phyloP scores from a whole-genome alignment of 768 basidiomycete species.

The Kwoniella pini region DNA sequence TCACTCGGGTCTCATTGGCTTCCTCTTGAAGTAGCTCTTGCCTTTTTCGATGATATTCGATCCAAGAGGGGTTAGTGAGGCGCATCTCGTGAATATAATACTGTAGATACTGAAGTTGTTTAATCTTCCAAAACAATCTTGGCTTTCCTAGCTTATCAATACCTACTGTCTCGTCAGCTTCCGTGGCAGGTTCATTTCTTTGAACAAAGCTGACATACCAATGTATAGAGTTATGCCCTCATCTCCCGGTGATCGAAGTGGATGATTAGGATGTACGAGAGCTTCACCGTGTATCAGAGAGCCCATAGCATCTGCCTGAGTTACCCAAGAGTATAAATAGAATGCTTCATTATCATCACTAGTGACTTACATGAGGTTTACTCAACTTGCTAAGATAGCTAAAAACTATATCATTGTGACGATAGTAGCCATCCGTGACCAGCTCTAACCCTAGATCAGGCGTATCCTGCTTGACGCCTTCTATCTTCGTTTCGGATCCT shows the following conservation, averaged over 20 bases:
- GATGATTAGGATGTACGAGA: slow-evolving; percentile 39
- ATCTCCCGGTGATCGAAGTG: slow-evolving; percentile 27
- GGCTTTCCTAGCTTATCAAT: slow-evolving; percentile 17
- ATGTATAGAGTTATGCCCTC: slow-evolving; percentile 35
- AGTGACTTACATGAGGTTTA: slow-evolving; percentile 35
- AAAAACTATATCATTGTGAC: slow-evolving; percentile 34
- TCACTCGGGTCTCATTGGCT: neutral
- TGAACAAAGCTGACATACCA: slow-evolving; percentile 28
- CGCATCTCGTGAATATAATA: slow-evolving; percentile 47
- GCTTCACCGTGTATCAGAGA: slow-evolving; percentile 25
- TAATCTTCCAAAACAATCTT: slow-evolving; percentile 35
- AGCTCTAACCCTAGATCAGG: too few species aligned
- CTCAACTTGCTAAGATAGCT: slow-evolving; percentile 39
- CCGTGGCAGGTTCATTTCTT: neutral
- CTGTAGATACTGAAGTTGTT: slow-evolving; percentile 49
- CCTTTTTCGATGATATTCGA: slow-evolving; percentile 17
- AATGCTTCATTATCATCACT: too few species aligned
- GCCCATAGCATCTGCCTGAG: slow-evolving; percentile 41
- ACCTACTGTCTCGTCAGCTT: slow-evolving; percentile 9
- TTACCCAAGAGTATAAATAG: neutral
- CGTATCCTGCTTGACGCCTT: too few species aligned
- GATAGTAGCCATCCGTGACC: slow-evolving; percentile 40
- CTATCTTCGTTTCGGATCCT: too few species aligned
- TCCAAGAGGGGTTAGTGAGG: slow-evolving; percentile 33
- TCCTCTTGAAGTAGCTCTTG: neutral